These are phyloP conservation scores for Thielaviopsis populi DNA, from an alignment of 2,329 filamentous ascomycete species.

Conservation along the genomic window DNA sequence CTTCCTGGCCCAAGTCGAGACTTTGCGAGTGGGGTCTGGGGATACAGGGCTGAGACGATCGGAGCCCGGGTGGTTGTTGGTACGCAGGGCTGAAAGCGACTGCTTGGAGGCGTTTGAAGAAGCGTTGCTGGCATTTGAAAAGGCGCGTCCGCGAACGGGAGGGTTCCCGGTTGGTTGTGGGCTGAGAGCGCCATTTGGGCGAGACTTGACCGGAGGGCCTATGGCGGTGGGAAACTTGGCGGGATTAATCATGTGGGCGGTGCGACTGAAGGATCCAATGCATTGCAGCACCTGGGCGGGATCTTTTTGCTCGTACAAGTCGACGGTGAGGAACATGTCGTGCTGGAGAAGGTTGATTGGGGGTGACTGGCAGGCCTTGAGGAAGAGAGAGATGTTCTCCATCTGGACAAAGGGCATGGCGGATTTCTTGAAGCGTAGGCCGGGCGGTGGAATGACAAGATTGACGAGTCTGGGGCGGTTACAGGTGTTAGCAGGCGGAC, in stretches of 20 bases:
- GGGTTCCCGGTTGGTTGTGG: conserved; percentile 47
- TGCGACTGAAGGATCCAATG: conserved; percentile 76
- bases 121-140: conserved; percentile 43
- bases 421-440: conserved; percentile 80
- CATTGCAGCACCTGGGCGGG: conserved; percentile 93
- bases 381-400: conserved; percentile 97
- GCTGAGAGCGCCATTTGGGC: conserved; percentile 42
- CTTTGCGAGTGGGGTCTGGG: conserved; percentile 34
- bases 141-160: conserved; percentile 34
- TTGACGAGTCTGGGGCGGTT: conserved; percentile 54
- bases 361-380: conserved; percentile 69
- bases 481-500: conserved; percentile 7
- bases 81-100: conserved; percentile 32
- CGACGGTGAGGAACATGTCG: conserved; percentile 92
- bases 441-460: conserved; percentile 57
- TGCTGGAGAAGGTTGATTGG: conserved; percentile 82
- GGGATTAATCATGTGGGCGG: conserved; percentile 62
- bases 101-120: conserved; percentile 35
- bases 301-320: conserved; percentile 90
- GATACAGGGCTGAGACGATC: conserved; percentile 44
- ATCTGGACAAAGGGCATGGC: conserved; percentile 98
- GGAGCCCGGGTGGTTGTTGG: conserved; percentile 31
- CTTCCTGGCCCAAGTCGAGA: conserved; percentile 73
- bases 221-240: conserved; percentile 59
- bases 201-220: conserved; percentile 44